Conservation (phyloP, 2,329 filamentous ascomycete species). For the Colletotrichum chrysophilum region DNA sequence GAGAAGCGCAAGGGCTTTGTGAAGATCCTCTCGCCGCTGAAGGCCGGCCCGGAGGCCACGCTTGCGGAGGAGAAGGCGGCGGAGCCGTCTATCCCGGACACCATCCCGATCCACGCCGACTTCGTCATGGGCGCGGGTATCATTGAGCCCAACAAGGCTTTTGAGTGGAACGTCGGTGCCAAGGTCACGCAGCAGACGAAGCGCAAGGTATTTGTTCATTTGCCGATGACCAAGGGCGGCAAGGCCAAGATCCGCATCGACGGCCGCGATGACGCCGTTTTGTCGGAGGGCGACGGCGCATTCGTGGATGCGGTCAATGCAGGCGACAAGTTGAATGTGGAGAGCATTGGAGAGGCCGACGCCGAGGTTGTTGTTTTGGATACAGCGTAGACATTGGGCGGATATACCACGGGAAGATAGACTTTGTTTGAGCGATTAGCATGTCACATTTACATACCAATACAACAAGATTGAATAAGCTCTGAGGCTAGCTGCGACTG, state of each 20-base stretch:
- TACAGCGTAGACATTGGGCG: constrained; percentile 50
- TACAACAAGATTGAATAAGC: neutral
- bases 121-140: constrained; percentile 83
- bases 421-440: neutral
- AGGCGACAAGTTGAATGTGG: constrained; percentile 68
- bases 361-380: constrained; percentile 74
- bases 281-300: constrained; percentile 82
- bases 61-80: constrained; percentile 67
- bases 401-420: neutral
- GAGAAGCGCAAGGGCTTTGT: constrained; percentile 75
- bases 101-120: constrained; percentile 85
- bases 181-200: constrained; percentile 55
- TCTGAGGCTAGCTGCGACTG: neutral
- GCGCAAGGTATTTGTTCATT: constrained; percentile 80
- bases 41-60: constrained; percentile 67
- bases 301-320: constrained; percentile 71
- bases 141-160: constrained; percentile 67
- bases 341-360: constrained; percentile 71
- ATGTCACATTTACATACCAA: neutral
- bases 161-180: constrained; percentile 75
- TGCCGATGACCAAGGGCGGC: constrained; percentile 80
- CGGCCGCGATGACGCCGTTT: constrained; percentile 67
- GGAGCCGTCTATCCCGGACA: constrained; percentile 64
- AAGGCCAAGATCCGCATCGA: constrained; percentile 74
- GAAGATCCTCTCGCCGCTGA: constrained; percentile 76